A percentile compares a stretch with the other conserved stretches of the same genome.
Conservation (phyloP, 1,284 basidiomycete genomes). For the Cutaneotrichosporon sp. region DNA sequence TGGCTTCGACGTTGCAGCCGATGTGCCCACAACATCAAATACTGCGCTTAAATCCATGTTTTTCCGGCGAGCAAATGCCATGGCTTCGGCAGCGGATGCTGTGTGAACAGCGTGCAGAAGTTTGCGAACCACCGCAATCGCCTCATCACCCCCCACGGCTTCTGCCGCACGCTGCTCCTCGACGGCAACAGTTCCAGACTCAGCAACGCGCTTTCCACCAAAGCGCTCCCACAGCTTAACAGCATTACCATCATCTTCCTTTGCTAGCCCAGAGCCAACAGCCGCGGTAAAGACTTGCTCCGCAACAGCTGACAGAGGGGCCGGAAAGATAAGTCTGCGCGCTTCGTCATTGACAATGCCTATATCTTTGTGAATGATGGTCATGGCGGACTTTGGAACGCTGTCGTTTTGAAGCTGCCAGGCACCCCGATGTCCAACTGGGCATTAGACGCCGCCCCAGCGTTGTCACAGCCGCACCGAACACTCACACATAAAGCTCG, state of each 20-base stretch:
- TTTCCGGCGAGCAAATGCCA: slow-evolving; percentile 42
- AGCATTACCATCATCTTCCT: slow-evolving; percentile 33
- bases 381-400: slow-evolving; percentile 37
- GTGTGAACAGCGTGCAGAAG: slow-evolving; percentile 43
- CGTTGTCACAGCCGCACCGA: no score
- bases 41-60: slow-evolving; percentile 39
- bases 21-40: slow-evolving; percentile 37
- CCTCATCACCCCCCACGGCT: slow-evolving; percentile 14
- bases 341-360: slow-evolving; percentile 44
- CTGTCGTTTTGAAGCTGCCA: slow-evolving; percentile 35
- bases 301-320: slow-evolving; percentile 32
- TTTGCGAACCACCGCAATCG: slow-evolving; percentile 37
- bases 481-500: slow-evolving; percentile 47
- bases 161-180: slow-evolving; percentile 25
- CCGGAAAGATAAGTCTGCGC: slow-evolving; percentile 26
- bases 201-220: slow-evolving; percentile 25
- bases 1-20: slow-evolving; percentile 14
- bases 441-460: no score
- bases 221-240: slow-evolving; percentile 39
- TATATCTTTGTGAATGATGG: slow-evolving; percentile 40
- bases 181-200: slow-evolving; percentile 27
- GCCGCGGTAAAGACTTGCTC: slow-evolving; percentile 39
- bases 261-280: slow-evolving; percentile 28
- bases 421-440: slow-evolving; percentile 37
- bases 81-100: slow-evolving; percentile 43